These are phyloP conservation scores for Cucurbitaria berberidis DNA, from an alignment of 2,329 filamentous ascomycete genomes.

Conservation along the genomic window DNA sequence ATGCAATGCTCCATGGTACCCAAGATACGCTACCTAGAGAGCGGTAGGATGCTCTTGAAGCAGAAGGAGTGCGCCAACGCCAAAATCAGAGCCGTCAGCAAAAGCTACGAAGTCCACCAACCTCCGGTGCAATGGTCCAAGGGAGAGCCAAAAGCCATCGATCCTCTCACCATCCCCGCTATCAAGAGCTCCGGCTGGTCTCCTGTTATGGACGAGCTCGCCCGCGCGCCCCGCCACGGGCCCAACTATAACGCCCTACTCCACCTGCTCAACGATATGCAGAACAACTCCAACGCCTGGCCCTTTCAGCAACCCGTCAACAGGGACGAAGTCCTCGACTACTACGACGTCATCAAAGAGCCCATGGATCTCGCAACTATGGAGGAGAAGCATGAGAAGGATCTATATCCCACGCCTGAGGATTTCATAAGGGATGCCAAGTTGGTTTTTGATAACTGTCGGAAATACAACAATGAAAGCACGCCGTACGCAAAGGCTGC, in stretches of 20 bases:
- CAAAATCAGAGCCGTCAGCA: slow-evolving; percentile 91
- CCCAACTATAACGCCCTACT: slow-evolving; percentile 95
- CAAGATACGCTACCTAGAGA: slow-evolving; percentile 90
- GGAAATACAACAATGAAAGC: slow-evolving; percentile 93
- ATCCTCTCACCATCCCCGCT: slow-evolving; percentile 83
- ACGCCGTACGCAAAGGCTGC: slow-evolving; percentile 96
- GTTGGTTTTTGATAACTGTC: slow-evolving; percentile 92
- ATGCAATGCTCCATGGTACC: slow-evolving; percentile 99
- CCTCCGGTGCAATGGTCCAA: slow-evolving; percentile 87
- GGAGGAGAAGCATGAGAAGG: slow-evolving; percentile 93
- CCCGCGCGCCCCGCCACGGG: slow-evolving; percentile 91
- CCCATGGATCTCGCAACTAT: slow-evolving; percentile 97
- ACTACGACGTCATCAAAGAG: slow-evolving; percentile 97
- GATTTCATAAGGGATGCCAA: slow-evolving; percentile 90
- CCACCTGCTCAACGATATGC: slow-evolving; percentile 90
- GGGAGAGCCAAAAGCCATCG: slow-evolving; percentile 69
- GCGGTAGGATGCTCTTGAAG: slow-evolving; percentile 91
- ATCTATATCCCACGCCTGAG: slow-evolving; percentile 88
- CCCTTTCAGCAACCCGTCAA: slow-evolving; percentile 94
- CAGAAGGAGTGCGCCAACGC: slow-evolving; percentile 95
- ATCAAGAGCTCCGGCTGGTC: slow-evolving; percentile 94
- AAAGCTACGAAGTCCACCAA: slow-evolving; percentile 83
- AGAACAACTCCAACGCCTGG: slow-evolving; percentile 93
- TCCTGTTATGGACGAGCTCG: slow-evolving; percentile 95
- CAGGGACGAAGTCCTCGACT: slow-evolving; percentile 95